Conservation (phyloP, 345 rosid species). For the Erodium maritimum region DNA sequence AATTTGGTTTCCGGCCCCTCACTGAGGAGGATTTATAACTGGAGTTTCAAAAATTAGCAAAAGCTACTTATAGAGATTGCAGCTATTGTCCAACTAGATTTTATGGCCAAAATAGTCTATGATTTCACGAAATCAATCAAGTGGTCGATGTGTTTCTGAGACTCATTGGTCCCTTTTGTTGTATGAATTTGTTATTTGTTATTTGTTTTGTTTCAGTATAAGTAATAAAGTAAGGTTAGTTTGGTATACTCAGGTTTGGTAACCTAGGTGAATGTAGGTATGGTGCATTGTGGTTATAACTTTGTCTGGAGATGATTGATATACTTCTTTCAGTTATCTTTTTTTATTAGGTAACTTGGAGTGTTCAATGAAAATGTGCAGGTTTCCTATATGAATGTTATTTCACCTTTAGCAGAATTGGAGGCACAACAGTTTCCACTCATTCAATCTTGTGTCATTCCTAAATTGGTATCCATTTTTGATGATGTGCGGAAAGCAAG, state of each 20-base stretch:
- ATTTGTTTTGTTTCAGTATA: neutral
- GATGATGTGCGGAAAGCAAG: slow-evolving; percentile 67
- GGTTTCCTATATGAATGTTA: slow-evolving; percentile 62
- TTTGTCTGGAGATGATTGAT: neutral
- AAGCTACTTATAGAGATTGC: neutral
- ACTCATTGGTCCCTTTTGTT: neutral
- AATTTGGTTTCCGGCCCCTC: neutral
- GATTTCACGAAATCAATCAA: neutral
- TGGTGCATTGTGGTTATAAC: neutral
- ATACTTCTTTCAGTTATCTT: neutral
- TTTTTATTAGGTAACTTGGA: neutral
- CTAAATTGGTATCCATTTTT: slow-evolving; percentile 47
- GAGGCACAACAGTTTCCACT: slow-evolving; percentile 64
- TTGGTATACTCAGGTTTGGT: neutral
- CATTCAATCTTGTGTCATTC: slow-evolving; percentile 66
- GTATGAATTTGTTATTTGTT: too few species aligned
- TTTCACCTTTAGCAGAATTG: slow-evolving; percentile 59
- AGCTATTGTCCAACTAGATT: neutral
- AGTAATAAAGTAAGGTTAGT: neutral
- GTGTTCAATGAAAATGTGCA: slow-evolving; percentile 21
- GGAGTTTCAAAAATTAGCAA: neutral
- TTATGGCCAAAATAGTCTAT: neutral
- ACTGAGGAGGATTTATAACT: neutral
- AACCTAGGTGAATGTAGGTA: neutral
- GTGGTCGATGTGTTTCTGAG: neutral